Base-by-base conservation (phyloP, 176 grass and related monocot genomes). In the Saccharum officinarum region DNA sequence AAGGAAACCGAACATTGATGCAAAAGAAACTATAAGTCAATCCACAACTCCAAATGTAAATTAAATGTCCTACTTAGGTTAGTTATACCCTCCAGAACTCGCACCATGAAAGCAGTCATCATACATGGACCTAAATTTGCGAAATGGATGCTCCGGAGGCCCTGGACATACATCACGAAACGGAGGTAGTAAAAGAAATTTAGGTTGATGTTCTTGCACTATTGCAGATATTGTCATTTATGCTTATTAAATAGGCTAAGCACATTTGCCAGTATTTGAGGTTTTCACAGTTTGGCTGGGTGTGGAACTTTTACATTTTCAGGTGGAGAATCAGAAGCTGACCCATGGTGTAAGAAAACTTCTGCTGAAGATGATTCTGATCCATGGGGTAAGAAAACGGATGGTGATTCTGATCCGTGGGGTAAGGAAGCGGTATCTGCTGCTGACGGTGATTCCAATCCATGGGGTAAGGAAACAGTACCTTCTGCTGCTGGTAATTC, bases 261-360 rank as follows among this genome's bases (percentile, higher is more conserved):
- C 66, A 17, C 70, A 69, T 66, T 47, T 75, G 65, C 17, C 17
- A 38, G 42, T 70, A 41, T 26, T 78, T 84, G 78, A 82, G 63
- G 10, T 71, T 38, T 82, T 79, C 33, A 80, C 39, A 26, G 7
- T 84, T 80, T 84, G 33, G 49, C 44, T 89, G 63, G 71, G 22
- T 54, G 12, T 49, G 60, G 14, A 80, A 80, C 11, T 65, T 86
- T 31, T 88, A 22, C 59, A 77, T 85, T 31, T 74, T 89, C 80
- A 87, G 84, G 67, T 79, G 81, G 78, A 77, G 87, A 71, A 73
- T 60, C 80, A 76, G 80, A 86, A n/a, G 79, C 3, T 77, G 89
- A 94, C 82, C 82, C 88, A 6, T 93, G 91, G 91, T 67, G 67
- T 75, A 90, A 88, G 60, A 93, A 88, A 73, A 50, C 62, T 36